These are phyloP conservation scores for Lippia alba DNA, from an alignment of 305 asterid genomes.

Conservation along the genomic window DNA sequence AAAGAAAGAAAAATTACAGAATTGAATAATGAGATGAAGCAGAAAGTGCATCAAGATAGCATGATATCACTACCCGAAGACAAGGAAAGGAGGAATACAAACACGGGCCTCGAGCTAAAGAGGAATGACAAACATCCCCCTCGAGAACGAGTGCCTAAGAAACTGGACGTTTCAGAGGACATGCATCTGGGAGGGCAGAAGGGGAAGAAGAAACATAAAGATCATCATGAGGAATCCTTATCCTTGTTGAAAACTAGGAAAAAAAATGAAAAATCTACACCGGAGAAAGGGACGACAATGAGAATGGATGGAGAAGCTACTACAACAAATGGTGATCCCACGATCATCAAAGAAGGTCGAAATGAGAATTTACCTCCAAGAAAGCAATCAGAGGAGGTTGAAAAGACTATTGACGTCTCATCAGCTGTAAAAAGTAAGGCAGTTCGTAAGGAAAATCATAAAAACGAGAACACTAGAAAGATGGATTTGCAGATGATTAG, in stretches of 20 bases:
- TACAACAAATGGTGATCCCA: constrained; percentile 23
- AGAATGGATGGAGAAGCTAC: constrained; percentile 29
- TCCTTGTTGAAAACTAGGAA: constrained; percentile 34
- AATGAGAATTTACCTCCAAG: constrained; percentile 16
- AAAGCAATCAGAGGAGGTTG: not conserved
- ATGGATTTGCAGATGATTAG: constrained; percentile 33
- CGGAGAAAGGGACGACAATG: constrained; percentile 22
- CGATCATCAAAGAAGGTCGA: not conserved
- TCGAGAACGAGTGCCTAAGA: constrained; percentile 28
- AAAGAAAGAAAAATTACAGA: constrained; percentile 30
- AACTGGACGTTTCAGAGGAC: constrained; percentile 34
- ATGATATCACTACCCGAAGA: not conserved
- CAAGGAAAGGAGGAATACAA: constrained; percentile 30
- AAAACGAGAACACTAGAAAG: constrained; percentile 30
- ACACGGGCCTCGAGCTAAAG: constrained; percentile 35
- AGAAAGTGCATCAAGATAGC: constrained; percentile 19
- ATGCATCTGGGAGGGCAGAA: constrained; percentile 33
- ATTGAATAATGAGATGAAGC: constrained; percentile 29
- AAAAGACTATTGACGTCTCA: constrained; percentile 11
- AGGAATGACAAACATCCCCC: constrained; percentile 21
- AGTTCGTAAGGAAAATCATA: constrained; percentile 11
- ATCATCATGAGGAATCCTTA: constrained; percentile 37
- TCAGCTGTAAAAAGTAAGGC: constrained; percentile 24
- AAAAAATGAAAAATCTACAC: constrained; percentile 26
- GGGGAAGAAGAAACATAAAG: constrained; percentile 41